Base-by-base conservation (phyloP, 176 grass and related monocot species). In the Carex littledalei region DNA sequence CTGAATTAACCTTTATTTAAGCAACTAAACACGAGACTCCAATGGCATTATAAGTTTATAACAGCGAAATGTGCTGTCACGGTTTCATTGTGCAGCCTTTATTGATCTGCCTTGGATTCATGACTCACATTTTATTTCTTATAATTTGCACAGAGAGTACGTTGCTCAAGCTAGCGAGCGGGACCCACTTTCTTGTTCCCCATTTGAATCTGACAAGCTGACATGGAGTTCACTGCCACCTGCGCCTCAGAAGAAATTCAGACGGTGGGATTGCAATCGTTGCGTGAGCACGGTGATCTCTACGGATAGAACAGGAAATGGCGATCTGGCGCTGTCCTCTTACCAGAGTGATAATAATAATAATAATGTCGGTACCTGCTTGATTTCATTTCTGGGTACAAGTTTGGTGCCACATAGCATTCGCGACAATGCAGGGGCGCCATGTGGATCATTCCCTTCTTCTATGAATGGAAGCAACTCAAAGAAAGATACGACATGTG, bases 221-320 rank as follows among this genome's bases (percentile, higher is more conserved):
- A 35, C 29, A 55, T 84, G 52, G 78, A 75, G 20, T 52, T 37
- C 14, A 61, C 9, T 34, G 2, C 39, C 49, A 61, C 85, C 89
- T 17, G 43, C 90, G 82, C 81, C 68, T 5, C 82, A 72, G 21
- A 64, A 67, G 87, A 86, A 87, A 34, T 97, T 92, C 84, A 81
- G 52, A 75, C 84, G 55, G 58, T 97, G 94, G 94, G 85, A 97
- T 82, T 97, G 94, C 86, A 72, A 84, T 55, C 59, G 53, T 60
- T 97, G 94, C 67, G 63, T 92, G 68, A 80, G 75, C 56, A 87
- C 79, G 81, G 2, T 74, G 56, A 88, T 73, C 77, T 65, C 14
- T 76, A 70, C 31, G 78, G 50, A 67, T 20, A 53, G 74, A 39
- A 74, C 35, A 84, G 63, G 21, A 84, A 83, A 83, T 32, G 41